Conservation (phyloP, 805 yeast species). For the Tanozyma kutaoensis region DNA sequence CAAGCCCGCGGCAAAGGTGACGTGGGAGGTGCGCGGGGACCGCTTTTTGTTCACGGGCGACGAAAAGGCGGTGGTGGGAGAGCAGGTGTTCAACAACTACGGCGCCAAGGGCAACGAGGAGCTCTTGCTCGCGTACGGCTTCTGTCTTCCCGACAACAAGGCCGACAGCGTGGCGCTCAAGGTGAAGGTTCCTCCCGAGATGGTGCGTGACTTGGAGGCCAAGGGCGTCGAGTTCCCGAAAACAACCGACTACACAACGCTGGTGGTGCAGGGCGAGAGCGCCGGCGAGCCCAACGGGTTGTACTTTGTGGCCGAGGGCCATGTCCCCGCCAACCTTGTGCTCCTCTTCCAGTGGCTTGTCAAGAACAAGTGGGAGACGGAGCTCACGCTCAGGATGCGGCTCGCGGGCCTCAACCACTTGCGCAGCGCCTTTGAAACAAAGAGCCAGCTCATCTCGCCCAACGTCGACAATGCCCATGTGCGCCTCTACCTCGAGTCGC, state of each 20-base stretch:
- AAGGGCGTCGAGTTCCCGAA: slow-evolving; percentile 26
- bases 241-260: slow-evolving; percentile 24
- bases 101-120: slow-evolving; percentile 86
- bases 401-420: slow-evolving; percentile 50
- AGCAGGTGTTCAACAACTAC: slow-evolving; percentile 65
- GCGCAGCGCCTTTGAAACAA: slow-evolving; percentile 36
- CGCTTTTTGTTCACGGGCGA: slow-evolving; percentile 28
- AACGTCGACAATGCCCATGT: slow-evolving; percentile 12
- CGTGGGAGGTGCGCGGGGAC: slow-evolving; percentile 35
- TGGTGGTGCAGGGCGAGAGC: too few relatives aligned
- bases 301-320: slow-evolving; percentile 19
- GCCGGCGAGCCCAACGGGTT: slow-evolving; percentile 9
- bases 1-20: slow-evolving; percentile 40
- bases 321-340: slow-evolving; percentile 31
- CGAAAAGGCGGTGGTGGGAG: slow-evolving; percentile 14
- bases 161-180: slow-evolving; percentile 50
- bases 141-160: slow-evolving; percentile 41
- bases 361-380: slow-evolving; percentile 33
- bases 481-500: slow-evolving; percentile 34
- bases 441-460: slow-evolving; percentile 24
- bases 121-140: slow-evolving; percentile 71
- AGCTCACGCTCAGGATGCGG: slow-evolving; percentile 36
- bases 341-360: slow-evolving; percentile 43
- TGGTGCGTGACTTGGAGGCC: slow-evolving; percentile 14
- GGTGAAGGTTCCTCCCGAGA: slow-evolving; percentile 34